Percentiles rank a stretch among this genome's conserved stretches.
Evolutionary conservation across 768 basidiomycete genomes (phyloP).

Genomic region (Mycena vulgaris): DNA sequence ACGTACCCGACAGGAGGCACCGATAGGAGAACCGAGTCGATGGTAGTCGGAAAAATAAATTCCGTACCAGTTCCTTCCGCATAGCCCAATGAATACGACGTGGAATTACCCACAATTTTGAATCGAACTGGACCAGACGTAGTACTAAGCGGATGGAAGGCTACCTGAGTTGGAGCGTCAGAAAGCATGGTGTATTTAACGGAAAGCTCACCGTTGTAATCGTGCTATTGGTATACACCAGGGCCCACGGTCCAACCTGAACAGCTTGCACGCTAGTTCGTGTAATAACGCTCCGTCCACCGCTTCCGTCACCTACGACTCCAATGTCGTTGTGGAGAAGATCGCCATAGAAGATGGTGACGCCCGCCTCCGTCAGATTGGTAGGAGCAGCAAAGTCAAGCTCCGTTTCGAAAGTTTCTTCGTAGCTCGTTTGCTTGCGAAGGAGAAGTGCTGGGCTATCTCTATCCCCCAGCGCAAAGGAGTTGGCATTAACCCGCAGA

Average conservation of each 20-base stretch:
- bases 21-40: constrained; percentile 53
- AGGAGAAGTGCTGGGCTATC: constrained; percentile 55
- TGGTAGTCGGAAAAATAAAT: constrained; percentile 45
- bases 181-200: neutral
- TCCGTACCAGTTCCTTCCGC: constrained; percentile 48
- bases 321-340: constrained; percentile 57
- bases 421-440: constrained; percentile 55
- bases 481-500: constrained; percentile 52
- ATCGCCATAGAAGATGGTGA: constrained; percentile 55
- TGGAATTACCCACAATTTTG: constrained; percentile 47
- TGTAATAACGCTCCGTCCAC: constrained; percentile 46
- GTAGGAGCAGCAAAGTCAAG: constrained; percentile 50
- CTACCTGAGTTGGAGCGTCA: constrained; percentile 25
- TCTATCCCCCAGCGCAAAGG: constrained; percentile 56
- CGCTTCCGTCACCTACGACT: constrained; percentile 44
- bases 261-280: constrained; percentile 48
- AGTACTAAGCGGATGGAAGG: constrained; percentile 40
- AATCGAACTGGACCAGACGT: constrained; percentile 47
- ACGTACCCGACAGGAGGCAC: constrained; percentile 52
- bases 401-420: constrained; percentile 55
- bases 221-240: constrained; percentile 29
- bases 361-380: constrained; percentile 55
- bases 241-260: constrained; percentile 49
- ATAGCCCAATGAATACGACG: constrained; percentile 51
- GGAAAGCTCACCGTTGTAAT: constrained; percentile 43